These are phyloP conservation scores for Globisporangium megalacanthum DNA, from an alignment of 352 stramenopile genomes.

Conservation along the genomic window DNA sequence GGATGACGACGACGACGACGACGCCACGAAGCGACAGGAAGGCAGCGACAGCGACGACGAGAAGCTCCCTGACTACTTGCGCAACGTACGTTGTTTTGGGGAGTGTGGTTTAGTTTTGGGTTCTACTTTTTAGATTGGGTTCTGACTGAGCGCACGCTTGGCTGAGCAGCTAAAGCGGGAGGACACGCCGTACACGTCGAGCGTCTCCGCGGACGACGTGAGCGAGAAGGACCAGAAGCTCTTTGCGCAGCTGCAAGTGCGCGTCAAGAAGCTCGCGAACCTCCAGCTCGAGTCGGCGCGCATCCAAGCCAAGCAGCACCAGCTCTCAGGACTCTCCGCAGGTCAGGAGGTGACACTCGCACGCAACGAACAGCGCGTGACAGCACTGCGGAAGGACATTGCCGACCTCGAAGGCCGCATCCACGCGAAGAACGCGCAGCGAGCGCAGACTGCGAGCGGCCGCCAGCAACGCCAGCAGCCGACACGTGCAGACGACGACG, in stretches of 20 bases:
- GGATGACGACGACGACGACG: slow-evolving; percentile 40
- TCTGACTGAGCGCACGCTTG: not conserved
- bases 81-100: slow-evolving; percentile 31
- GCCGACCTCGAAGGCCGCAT: slow-evolving; percentile 48
- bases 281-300: slow-evolving; percentile 54
- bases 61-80: slow-evolving; percentile 67
- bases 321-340: slow-evolving; percentile 49
- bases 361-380: slow-evolving; percentile 59
- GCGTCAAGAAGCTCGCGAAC: slow-evolving; percentile 84
- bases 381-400: slow-evolving; percentile 60
- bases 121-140: no score
- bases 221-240: slow-evolving; percentile 71
- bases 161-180: slow-evolving; percentile 41
- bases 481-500: slow-evolving; percentile 28
- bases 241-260: slow-evolving; percentile 72
- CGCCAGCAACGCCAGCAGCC: slow-evolving; percentile 10
- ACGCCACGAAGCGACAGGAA: slow-evolving; percentile 18
- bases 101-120: not conserved
- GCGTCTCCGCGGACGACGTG: slow-evolving; percentile 33
- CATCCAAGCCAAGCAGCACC: slow-evolving; percentile 71
- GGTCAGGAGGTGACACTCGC: slow-evolving; percentile 55
- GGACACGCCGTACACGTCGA: slow-evolving; percentile 46
- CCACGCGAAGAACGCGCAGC: slow-evolving; percentile 46
- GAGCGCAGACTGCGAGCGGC: slow-evolving; percentile 22
- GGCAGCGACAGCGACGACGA: slow-evolving; percentile 18